Evolutionary conservation across 2,329 filamentous ascomycete genomes (phyloP), one percentile per base, ranked within the genome.

Genomic region (Monosporascus sp.): DNA sequence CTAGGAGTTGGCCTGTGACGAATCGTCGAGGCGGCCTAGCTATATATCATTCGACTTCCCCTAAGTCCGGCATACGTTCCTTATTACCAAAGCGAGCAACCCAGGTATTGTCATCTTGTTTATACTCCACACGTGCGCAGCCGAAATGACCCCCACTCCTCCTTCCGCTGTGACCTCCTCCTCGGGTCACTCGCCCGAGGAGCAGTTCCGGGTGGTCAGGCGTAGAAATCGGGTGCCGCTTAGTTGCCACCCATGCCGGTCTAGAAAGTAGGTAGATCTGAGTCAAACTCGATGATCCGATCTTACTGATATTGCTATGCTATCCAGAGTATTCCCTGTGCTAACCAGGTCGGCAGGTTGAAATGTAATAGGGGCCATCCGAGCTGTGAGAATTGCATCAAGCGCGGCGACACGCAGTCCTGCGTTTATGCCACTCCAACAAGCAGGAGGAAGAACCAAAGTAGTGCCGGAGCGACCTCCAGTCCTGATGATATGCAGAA

Each of bases 401-500:
- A 95, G 74, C 87, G 93, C 63, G 85, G 85, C 60, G 89, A 92
- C 70, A 85, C 87, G 15, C 74, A 80, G 52, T 88, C 89, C 53
- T 97, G 93, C 74, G 88, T 87, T 60, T 97, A 97, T 75, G 91
- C 90, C 47, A 80, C 84, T 49, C 86, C 84, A 38, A 71, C 77
- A 35, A 76, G 75, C 50, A 82, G 90, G 62, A 94, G 90, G 72
- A 95, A 90, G 78, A 85, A 76, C 65, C 82, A 86, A 70, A 81
- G 73, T 73, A 65, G 55, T 57, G 61, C 59, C 37, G 82, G 72
- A 78, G 80, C 69, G 55, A 72, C 79, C 62, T 73, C 79, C 51
- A 84, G 72, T 62, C 90, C 93, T 48, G 92, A 96, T 79, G 93
- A 97, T 72, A 97, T 97, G 93, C 93, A 97, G 75, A 96, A 95